Conservation (phyloP, 495 filamentous ascomycete genomes). For the Cryomyces antarcticus region DNA sequence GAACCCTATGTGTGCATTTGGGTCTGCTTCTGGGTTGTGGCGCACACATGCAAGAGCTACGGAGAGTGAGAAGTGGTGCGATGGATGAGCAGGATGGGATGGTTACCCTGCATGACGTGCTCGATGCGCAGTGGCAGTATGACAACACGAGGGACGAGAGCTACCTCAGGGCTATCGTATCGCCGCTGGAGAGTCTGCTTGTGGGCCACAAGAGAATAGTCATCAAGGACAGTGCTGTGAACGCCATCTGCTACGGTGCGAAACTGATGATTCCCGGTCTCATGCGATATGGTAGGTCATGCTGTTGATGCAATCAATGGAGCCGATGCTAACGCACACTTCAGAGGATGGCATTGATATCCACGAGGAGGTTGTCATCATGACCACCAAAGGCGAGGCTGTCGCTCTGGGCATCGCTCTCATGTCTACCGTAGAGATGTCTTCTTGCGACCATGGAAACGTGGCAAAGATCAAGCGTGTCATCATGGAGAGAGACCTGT, state of each 20-base stretch:
- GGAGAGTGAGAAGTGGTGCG: conserved; percentile 80
- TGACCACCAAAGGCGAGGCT: conserved; percentile 96
- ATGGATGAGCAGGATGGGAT: conserved; percentile 78
- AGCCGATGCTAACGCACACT: conserved; percentile 3
- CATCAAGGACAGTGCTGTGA: conserved; percentile 90
- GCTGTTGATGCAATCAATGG: background rate
- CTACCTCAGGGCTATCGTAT: conserved; percentile 70
- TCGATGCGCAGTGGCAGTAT: conserved; percentile 83
- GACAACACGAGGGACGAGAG: conserved; percentile 84
- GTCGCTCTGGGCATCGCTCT: conserved; percentile 88
- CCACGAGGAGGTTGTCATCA: conserved; percentile 82
- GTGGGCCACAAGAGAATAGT: conserved; percentile 86
- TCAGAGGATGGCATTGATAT: conserved; percentile 69
- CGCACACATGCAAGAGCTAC: conserved; percentile 95
- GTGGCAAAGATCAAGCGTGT: conserved; percentile 95
- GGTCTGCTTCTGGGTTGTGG: conserved; percentile 84
- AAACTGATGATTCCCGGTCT: conserved; percentile 96
- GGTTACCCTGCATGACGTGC: conserved; percentile 86
- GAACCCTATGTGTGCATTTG: conserved; percentile 91
- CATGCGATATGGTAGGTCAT: conserved; percentile 53
- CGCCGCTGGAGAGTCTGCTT: conserved; percentile 76
- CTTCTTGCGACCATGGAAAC: conserved; percentile 83
- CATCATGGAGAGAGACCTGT: conserved; percentile 97
- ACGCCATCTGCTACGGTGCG: conserved; percentile 92
- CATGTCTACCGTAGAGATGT: conserved; percentile 86